A percentile compares a stretch with the other conserved stretches of the same genome.
Evolutionary conservation across 768 basidiomycete genomes (phyloP).

Genomic region (Lentinula boryana): DNA sequence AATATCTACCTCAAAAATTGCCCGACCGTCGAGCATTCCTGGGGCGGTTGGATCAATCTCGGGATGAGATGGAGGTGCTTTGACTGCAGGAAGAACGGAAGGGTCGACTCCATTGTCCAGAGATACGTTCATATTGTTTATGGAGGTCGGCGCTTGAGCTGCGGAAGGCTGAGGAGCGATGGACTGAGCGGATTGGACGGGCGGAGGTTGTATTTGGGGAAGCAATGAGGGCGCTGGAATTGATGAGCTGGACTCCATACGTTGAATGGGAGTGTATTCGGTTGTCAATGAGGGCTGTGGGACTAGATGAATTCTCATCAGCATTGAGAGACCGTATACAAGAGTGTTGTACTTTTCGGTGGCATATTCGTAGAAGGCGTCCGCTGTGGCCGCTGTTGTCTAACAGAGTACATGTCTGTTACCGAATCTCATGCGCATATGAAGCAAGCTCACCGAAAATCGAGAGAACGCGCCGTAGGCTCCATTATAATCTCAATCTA

Average conservation of each 20-base stretch:
- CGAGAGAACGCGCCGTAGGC: constrained; percentile 60
- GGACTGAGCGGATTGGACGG: constrained; percentile 7
- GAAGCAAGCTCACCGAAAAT: constrained; percentile 53
- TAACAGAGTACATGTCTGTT: constrained; percentile 23
- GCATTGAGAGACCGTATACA: not conserved
- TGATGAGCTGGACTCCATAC: constrained; percentile 40
- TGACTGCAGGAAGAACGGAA: constrained; percentile 55
- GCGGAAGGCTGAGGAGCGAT: constrained; percentile 14
- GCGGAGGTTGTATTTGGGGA: constrained; percentile 6
- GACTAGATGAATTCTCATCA: constrained; percentile 20
- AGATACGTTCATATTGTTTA: not conserved
- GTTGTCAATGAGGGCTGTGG: constrained; percentile 64
- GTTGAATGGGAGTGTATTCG: constrained; percentile 73
- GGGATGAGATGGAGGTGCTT: constrained; percentile 78
- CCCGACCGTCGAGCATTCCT: constrained; percentile 67
- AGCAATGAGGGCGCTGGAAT: constrained; percentile 16
- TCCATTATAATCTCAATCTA: constrained; percentile 94
- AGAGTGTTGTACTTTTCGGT: constrained; percentile 21
- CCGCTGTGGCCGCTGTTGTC: constrained; percentile 7
- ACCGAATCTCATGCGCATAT: constrained; percentile 19
- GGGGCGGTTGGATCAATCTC: constrained; percentile 60
- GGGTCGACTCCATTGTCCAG: constrained; percentile 55
- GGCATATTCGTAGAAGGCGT: constrained; percentile 21
- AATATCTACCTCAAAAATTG: constrained; percentile 83
- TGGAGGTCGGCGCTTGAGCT: not conserved